Percentiles rank a stretch among this genome's conserved stretches.
Conservation (phyloP, 176 grass and related monocot species). For the Cymbopogon citratus region DNA sequence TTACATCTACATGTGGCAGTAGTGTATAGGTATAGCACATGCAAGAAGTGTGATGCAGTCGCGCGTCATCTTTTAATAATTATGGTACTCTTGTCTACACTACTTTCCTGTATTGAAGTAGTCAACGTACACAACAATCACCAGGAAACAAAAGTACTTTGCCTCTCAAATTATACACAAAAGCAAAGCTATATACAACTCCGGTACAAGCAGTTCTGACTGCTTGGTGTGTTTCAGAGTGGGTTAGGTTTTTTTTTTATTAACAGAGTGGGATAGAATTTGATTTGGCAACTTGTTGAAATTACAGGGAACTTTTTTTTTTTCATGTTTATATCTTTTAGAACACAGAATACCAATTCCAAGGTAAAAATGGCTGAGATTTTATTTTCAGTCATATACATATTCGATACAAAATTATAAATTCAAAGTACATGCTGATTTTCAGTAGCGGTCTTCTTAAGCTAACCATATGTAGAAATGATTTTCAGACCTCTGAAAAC, state of each 20-base stretch:
- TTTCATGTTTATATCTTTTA: neutral
- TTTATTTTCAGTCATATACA: neutral
- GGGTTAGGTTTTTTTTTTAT: too few relatives aligned
- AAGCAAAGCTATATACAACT: neutral
- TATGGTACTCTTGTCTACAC: neutral
- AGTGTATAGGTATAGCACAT: neutral
- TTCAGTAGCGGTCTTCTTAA: too few relatives aligned
- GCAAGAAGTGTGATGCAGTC: neutral
- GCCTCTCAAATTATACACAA: neutral
- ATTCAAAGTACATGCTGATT: neutral
- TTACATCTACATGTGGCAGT: neutral
- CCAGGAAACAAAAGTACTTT: neutral
- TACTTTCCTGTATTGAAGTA: neutral
- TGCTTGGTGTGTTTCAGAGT: neutral
- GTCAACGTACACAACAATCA: neutral
- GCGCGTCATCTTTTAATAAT: neutral
- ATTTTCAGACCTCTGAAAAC: too few relatives aligned
- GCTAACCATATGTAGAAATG: too few relatives aligned
- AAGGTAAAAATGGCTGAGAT: conserved; percentile 2
- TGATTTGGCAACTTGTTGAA: neutral
- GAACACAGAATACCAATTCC: neutral
- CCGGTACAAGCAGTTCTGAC: neutral
- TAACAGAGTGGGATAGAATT: neutral
- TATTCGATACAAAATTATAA: neutral
- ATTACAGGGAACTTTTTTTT: neutral